These are phyloP conservation scores for Amoebophrya sp. DNA, from an alignment of 169 alveolate species.

Conservation along the genomic window DNA sequence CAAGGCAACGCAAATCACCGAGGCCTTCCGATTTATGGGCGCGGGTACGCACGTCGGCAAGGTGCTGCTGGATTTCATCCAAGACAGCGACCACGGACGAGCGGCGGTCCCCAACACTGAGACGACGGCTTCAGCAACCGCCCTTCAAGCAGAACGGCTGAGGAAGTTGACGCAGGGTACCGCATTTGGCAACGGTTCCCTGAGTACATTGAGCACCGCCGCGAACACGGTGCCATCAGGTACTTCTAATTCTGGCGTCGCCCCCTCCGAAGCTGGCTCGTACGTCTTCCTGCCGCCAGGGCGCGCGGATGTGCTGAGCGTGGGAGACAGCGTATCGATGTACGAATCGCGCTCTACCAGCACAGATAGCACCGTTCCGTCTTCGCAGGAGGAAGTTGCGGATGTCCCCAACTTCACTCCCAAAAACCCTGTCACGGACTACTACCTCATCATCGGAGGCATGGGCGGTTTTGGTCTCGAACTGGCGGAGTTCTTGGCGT, in stretches of 20 bases:
- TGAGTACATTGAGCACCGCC: not conserved
- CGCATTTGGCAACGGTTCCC: not conserved
- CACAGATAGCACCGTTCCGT: not conserved
- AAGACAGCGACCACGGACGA: not conserved
- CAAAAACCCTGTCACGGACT: not conserved
- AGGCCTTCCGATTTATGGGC: constrained; percentile 7
- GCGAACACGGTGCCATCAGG: not conserved
- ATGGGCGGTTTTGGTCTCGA: not conserved
- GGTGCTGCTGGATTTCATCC: not conserved
- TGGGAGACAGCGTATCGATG: no score
- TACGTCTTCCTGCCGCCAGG: not conserved
- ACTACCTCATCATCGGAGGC: not conserved
- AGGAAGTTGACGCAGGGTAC: no score
- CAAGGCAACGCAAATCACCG: not conserved
- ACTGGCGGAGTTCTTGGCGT: not conserved
- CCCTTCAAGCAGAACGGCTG: no score
- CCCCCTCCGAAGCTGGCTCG: not conserved
- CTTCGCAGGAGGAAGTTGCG: not conserved
- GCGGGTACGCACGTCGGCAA: constrained; percentile 24
- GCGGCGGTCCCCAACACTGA: not conserved
- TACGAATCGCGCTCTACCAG: no score
- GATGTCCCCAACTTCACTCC: constrained; percentile 11
- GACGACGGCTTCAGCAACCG: no score
- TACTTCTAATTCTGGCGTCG: no score
- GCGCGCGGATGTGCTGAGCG: not conserved